These are phyloP conservation scores for Dinochytrium kinnereticum DNA, from an alignment of 371 early-diverging fungal species.

Conservation along the genomic window DNA sequence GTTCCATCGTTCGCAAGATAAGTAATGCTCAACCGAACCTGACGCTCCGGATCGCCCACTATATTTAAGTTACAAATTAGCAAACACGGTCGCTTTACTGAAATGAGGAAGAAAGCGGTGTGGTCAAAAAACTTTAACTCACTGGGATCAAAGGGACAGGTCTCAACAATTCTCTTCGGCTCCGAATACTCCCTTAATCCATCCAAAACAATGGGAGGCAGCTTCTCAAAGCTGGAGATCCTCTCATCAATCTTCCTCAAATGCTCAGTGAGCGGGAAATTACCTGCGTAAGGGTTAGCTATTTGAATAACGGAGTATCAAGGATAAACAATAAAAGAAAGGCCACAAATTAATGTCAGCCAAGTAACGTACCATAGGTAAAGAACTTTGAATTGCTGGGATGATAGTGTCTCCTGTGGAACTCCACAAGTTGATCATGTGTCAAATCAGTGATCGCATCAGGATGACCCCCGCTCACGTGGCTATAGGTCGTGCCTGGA, in stretches of 20 bases:
- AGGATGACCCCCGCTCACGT: conserved; percentile 93
- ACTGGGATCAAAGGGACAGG: conserved; percentile 82
- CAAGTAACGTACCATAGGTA: conserved; percentile 74
- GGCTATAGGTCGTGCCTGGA: conserved; percentile 80
- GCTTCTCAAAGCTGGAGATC: conserved; percentile 50
- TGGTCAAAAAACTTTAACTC: too few relatives aligned
- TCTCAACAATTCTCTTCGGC: conserved; percentile 56
- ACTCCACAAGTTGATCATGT: conserved; percentile 77
- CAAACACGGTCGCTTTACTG: too few relatives aligned
- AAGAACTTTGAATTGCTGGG: conserved; percentile 89
- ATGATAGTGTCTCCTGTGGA: conserved; percentile 85
- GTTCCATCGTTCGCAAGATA: conserved; percentile 79
- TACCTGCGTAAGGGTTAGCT: too few relatives aligned
- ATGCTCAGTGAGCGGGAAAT: conserved; percentile 77
- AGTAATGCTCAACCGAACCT: conserved; percentile 56
- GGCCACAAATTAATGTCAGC: neutral
- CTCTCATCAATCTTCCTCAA: conserved; percentile 67
- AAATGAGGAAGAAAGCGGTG: too few relatives aligned
- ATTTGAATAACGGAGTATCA: too few relatives aligned
- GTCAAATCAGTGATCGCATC: conserved; percentile 84
- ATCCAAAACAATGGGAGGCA: conserved; percentile 17
- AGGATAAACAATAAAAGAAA: too few relatives aligned
- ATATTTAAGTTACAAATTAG: conserved; percentile 16
- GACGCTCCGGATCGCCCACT: conserved; percentile 81
- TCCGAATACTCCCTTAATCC: conserved; percentile 55